A percentile compares a stretch with the other conserved stretches of the same genome.
phyloP scores from a whole-genome alignment of 139 green algal species.

The Volvox africanus region DNA sequence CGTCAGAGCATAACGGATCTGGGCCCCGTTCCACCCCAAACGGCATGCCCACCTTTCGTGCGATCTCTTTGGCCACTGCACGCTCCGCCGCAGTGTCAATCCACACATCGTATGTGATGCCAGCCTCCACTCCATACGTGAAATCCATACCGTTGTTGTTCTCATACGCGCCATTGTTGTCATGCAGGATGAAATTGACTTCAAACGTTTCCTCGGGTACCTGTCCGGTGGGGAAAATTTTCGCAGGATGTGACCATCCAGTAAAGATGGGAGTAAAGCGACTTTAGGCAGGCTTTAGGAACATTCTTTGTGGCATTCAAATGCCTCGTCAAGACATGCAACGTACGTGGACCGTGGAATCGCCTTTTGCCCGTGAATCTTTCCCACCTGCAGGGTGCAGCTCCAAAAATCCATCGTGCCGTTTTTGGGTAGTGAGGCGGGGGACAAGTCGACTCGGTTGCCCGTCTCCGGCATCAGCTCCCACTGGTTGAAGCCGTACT shows the following conservation, averaged over 20 bases:
- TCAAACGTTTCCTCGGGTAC: conserved; percentile 80
- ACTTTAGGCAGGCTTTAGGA: not conserved
- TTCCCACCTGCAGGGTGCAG: conserved; percentile 41
- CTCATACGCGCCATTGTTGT: conserved; percentile 68
- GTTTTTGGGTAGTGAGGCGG: conserved; percentile 57
- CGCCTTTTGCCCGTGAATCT: no score
- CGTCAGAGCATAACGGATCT: no score
- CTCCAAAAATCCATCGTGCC: conserved; percentile 72
- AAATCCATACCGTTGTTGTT: conserved; percentile 77
- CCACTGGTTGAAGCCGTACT: conserved; percentile 83
- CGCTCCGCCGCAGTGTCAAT: conserved; percentile 49
- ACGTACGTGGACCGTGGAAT: no score
- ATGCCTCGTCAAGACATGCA: no score
- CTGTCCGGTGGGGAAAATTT: not conserved
- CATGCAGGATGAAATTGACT: conserved; percentile 86
- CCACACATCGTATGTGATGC: conserved; percentile 74
- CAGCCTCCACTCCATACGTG: conserved; percentile 55
- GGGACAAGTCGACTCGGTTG: conserved; percentile 61
- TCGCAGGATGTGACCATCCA: no score
- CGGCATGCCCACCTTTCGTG: conserved; percentile 58
- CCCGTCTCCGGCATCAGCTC: conserved; percentile 67
- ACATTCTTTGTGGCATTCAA: no score
- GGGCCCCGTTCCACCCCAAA: not conserved
- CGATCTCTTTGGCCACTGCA: conserved; percentile 43
- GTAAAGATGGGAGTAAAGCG: not conserved